Conservation (phyloP, 1,284 basidiomycete species). For the Apiotrichum veenhuisii region DNA sequence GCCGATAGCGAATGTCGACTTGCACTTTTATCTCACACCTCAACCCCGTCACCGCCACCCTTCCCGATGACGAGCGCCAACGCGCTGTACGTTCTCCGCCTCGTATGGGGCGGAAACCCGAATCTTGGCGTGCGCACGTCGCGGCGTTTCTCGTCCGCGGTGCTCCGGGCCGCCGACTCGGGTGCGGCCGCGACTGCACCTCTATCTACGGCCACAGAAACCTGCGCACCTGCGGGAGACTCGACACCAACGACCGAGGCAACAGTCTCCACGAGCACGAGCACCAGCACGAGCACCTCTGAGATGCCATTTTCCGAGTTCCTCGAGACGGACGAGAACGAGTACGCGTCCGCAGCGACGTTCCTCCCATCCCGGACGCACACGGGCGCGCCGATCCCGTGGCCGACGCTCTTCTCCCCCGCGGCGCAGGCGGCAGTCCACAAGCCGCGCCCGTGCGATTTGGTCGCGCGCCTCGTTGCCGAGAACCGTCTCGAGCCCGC, state of each 20-base stretch:
- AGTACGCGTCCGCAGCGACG: constrained; percentile 26
- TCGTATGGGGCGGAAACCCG: constrained; percentile 9
- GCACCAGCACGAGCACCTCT: not conserved
- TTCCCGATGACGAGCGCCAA: constrained; percentile 7
- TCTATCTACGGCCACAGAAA: not conserved
- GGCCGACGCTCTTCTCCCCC: constrained; percentile 34
- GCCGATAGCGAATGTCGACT: too few species aligned
- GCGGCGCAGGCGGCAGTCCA: not conserved
- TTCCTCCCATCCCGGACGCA: constrained; percentile 22
- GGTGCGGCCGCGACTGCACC: not conserved
- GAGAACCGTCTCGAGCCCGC: constrained; percentile 22
- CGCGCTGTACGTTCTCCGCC: constrained; percentile 22
- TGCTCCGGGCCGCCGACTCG: not conserved
- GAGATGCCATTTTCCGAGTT: constrained; percentile 15
- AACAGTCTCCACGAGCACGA: not conserved
- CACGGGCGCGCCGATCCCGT: constrained; percentile 27
- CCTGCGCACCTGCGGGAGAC: too few species aligned
- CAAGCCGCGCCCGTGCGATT: constrained; percentile 26
- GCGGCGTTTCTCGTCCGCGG: constrained; percentile 5
- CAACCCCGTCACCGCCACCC: too few species aligned
- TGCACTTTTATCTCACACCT: too few species aligned
- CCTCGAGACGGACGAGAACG: constrained; percentile 31
- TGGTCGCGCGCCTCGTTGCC: constrained; percentile 29
- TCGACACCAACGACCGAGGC: too few species aligned
- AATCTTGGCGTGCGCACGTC: not conserved